Evolutionary conservation across 805 yeast species (phyloP).

Genomic region (Komagataella pastoris): DNA sequence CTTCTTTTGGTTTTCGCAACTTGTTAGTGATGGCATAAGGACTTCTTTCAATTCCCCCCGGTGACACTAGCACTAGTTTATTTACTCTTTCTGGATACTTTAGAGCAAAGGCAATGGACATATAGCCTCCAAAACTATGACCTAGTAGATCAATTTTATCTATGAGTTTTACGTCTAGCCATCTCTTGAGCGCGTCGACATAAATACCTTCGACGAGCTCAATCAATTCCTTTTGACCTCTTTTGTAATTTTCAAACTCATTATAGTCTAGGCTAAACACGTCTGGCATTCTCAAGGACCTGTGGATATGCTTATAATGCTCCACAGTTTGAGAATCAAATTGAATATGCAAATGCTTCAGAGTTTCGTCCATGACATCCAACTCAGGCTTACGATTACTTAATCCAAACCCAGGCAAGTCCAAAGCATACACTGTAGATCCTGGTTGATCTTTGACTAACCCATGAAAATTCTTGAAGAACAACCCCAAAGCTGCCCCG

Average conservation of each 20-base stretch:
- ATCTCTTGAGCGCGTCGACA: conserved; percentile 43
- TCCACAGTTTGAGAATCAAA: conserved; percentile 9
- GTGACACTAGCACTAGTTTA: conserved; percentile 51
- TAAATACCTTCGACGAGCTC: conserved; percentile 40
- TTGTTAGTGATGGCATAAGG: conserved; percentile 40
- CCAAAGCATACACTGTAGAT: conserved; percentile 24
- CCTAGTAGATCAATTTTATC: conserved; percentile 51
- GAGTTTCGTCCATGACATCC: conserved; percentile 9
- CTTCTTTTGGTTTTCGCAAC: conserved; percentile 10
- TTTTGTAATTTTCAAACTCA: conserved; percentile 17
- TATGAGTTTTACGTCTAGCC: conserved; percentile 40
- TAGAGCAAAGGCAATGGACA: conserved; percentile 51
- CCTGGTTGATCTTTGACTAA: conserved; percentile 19
- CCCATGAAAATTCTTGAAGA: conserved; percentile 36
- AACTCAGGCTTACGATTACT: conserved; percentile 29
- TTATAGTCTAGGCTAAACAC: conserved; percentile 6
- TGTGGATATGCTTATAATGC: conserved; percentile 11
- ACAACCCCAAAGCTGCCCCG: conserved; percentile 43
- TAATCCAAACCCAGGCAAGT: conserved; percentile 41
- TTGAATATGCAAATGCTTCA: conserved; percentile 12
- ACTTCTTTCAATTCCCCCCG: conserved; percentile 68
- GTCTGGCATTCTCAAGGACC: conserved; percentile 11
- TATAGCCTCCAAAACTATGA: conserved; percentile 71
- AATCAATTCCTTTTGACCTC: conserved; percentile 23
- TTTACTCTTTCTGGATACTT: conserved; percentile 41